phyloP scores from a whole-genome alignment of 768 basidiomycete genomes.

The Tricholoma flavovirens region DNA sequence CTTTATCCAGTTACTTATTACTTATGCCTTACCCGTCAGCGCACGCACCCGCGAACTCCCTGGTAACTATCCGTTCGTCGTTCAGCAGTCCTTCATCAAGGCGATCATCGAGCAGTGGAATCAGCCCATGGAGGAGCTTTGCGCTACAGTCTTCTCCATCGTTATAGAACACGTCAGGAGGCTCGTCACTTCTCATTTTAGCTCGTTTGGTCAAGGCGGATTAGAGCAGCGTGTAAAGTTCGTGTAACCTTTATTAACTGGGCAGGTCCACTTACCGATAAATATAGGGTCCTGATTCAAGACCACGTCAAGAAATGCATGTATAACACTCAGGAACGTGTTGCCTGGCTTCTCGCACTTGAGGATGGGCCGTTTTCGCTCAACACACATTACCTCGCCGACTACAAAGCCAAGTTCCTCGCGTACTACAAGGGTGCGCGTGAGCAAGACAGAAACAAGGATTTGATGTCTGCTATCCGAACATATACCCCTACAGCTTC shows the following conservation, averaged over 20 bases:
- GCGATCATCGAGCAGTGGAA: slow-evolving; percentile 43
- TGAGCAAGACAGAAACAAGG: slow-evolving; percentile 23
- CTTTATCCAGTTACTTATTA: neutral
- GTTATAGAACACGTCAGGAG: slow-evolving; percentile 33
- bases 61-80: slow-evolving; percentile 58
- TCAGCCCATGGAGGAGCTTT: slow-evolving; percentile 40
- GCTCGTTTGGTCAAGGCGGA: slow-evolving; percentile 43
- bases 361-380: slow-evolving; percentile 42
- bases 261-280: neutral
- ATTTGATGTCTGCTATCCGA: slow-evolving; percentile 22
- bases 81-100: slow-evolving; percentile 46
- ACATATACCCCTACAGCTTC: slow-evolving; percentile 8
- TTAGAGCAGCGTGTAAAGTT: slow-evolving; percentile 43
- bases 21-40: slow-evolving; percentile 26
- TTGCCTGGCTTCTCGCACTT: slow-evolving; percentile 41
- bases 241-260: slow-evolving; percentile 5
- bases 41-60: slow-evolving; percentile 69
- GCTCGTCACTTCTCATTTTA: slow-evolving; percentile 47
- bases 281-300: slow-evolving; percentile 40
- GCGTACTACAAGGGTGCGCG: slow-evolving; percentile 41
- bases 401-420: slow-evolving; percentile 45
- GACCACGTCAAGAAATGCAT: slow-evolving; percentile 43
- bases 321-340: slow-evolving; percentile 29
- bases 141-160: slow-evolving; percentile 30
- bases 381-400: slow-evolving; percentile 42